phyloP scores from a whole-genome alignment of 2,329 filamentous ascomycete genomes.

The Exophiala sp. region DNA sequence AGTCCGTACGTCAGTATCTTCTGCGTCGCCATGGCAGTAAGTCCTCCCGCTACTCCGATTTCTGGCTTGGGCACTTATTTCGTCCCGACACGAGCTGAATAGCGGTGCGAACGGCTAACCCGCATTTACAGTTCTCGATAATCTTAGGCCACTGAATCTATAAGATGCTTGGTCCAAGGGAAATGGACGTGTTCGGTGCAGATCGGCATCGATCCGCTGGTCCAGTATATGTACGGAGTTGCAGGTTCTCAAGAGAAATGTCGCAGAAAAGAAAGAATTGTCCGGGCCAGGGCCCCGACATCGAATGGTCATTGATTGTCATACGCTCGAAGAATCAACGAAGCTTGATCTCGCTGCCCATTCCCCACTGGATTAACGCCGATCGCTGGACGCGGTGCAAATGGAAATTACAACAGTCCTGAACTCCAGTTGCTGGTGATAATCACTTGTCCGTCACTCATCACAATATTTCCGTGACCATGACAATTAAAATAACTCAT shows the following conservation, averaged over 20 bases:
- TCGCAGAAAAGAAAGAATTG: no score
- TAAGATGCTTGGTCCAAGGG: background rate
- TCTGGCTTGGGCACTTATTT: background rate
- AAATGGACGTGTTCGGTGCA: background rate
- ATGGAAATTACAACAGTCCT: background rate
- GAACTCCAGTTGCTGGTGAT: background rate
- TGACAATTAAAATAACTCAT: background rate
- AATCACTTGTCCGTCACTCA: background rate
- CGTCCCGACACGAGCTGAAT: background rate
- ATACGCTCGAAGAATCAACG: background rate
- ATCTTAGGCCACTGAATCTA: conserved; percentile 10
- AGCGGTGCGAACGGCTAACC: no score
- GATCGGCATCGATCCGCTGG: background rate
- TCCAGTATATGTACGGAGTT: background rate
- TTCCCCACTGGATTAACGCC: background rate
- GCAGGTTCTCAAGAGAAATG: no score
- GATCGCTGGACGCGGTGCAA: background rate
- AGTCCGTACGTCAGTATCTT: conserved; percentile 94
- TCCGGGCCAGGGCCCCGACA: no score
- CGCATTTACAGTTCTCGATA: conserved; percentile 19
- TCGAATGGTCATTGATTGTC: background rate
- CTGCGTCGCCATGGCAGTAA: conserved; percentile 88
- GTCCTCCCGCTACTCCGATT: conserved; percentile 28
- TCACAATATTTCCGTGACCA: background rate
- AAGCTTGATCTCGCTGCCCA: background rate